These are phyloP conservation scores for Hypoxylon fuscum DNA, from an alignment of 495 filamentous ascomycete genomes.

Conservation along the genomic window DNA sequence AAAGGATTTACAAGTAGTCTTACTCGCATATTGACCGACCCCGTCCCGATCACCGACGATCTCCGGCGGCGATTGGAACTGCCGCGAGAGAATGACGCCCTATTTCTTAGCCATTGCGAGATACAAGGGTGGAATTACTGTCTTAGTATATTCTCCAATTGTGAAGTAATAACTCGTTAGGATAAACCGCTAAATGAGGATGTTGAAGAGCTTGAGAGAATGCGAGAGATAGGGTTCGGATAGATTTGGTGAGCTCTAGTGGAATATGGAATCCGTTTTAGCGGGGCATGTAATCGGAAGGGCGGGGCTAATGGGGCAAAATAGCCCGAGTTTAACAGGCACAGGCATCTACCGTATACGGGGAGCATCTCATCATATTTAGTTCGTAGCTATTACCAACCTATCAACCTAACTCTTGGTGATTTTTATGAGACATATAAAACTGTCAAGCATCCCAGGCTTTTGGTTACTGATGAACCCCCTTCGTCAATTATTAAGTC, in stretches of 20 bases:
- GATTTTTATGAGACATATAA: too few relatives aligned
- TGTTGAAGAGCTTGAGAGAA: not conserved
- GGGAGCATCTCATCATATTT: too few relatives aligned
- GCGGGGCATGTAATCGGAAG: slow-evolving; percentile 18
- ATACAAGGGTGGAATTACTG: not conserved
- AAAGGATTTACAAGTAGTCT: too few relatives aligned
- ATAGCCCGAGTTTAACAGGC: slow-evolving; percentile 2
- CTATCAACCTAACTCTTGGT: too few relatives aligned
- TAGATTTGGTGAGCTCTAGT: slow-evolving; percentile 8
- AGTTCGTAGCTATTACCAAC: too few relatives aligned
- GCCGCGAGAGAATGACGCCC: slow-evolving; percentile 9
- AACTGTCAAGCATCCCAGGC: too few relatives aligned
- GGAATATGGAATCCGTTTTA: slow-evolving; percentile 18
- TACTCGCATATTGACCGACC: not conserved
- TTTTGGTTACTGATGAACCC: too few relatives aligned
- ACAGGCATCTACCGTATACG: slow-evolving; percentile 1
- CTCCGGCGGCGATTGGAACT: slow-evolving; percentile 32
- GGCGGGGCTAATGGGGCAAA: slow-evolving; percentile 12
- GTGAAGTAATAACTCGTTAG: not conserved
- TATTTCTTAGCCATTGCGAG: slow-evolving; percentile 5
- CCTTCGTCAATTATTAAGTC: not conserved
- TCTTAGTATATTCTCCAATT: not conserved
- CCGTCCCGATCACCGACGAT: slow-evolving; percentile 29
- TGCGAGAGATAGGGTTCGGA: not conserved
- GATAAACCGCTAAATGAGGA: too few relatives aligned